phyloP scores from a whole-genome alignment of 352 stramenopile species.

The Blastocystis sp. region DNA sequence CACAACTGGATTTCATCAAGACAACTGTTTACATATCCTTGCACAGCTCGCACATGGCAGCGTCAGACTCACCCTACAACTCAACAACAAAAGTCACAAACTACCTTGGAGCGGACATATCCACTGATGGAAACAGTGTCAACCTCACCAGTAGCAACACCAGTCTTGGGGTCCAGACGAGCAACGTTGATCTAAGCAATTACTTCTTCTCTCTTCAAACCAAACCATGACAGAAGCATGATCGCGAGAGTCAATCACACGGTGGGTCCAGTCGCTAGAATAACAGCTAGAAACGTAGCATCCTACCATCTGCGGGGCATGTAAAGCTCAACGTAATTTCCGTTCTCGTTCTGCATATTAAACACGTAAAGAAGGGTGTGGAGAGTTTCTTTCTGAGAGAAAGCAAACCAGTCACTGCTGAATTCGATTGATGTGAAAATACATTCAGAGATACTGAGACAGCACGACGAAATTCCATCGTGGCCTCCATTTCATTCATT shows the following conservation, averaged over 20 bases:
- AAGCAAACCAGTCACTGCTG: slow-evolving; percentile 21
- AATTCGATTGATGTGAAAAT: neutral
- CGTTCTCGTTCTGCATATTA: slow-evolving; percentile 58
- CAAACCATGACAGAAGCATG: slow-evolving; percentile 55
- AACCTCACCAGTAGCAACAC: slow-evolving; percentile 45
- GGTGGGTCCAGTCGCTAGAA: slow-evolving; percentile 54
- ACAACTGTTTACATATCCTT: slow-evolving; percentile 18
- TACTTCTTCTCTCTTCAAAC: neutral
- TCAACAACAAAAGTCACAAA: neutral
- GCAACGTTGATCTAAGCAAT: slow-evolving; percentile 51
- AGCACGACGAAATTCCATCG: slow-evolving; percentile 2
- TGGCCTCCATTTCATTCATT: too few relatives aligned
- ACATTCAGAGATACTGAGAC: neutral
- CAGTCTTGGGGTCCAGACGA: slow-evolving; percentile 48
- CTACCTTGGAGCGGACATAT: slow-evolving; percentile 53
- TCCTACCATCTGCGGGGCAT: slow-evolving; percentile 58
- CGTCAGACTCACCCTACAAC: slow-evolving; percentile 35
- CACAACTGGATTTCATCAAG: neutral
- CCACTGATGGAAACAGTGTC: slow-evolving; percentile 52
- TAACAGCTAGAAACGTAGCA: neutral
- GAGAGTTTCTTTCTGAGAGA: slow-evolving; percentile 7
- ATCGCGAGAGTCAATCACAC: slow-evolving; percentile 38
- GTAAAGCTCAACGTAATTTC: slow-evolving; percentile 58
- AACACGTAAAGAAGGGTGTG: slow-evolving; percentile 3
- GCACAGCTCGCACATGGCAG: slow-evolving; percentile 16